Base-by-base conservation (phyloP, 2,329 filamentous ascomycete genomes). In the Aspergillus spinulosporus region DNA sequence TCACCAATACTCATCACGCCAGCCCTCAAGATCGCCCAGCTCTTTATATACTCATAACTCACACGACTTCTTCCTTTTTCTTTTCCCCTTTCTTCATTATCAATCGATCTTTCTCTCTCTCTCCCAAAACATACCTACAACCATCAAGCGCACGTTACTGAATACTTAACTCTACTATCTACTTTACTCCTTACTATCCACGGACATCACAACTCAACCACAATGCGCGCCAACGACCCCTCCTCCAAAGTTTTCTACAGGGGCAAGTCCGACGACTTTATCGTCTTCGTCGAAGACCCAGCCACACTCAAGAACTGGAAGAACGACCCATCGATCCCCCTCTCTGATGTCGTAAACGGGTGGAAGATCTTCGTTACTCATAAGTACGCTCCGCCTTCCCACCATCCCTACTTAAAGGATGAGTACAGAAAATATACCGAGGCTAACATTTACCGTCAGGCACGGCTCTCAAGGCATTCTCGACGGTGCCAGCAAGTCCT, bases 281-380 rank as follows among this genome's bases (percentile, higher is more conserved):
- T 88, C 66, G 78, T 89, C 76, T 85, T 72, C 57, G 66, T 72
- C 11, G 68, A 72, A 26, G 70, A 71, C 55, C 47, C 76, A 12
- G 72, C 89, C 59, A 80, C 82, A 48, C 86, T 90, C 68, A 80
- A 89, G 75, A 87, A 93, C 74, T 97, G 93, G 93, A 85, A 87
- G 80, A 78, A 72, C 4, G 93, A 97, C 80, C 86, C 84, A 71
- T 87, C 83, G 31, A 79, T 94, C 31, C 89, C 94, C 37, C 78
- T 97, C 47, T 83, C 89, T 1, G 87, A 97, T 68, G 92, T 99
- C 55, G 83, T 97, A 54, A 90, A 87, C 57, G 83, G 88, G 5
- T 97, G 90, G 82, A 90, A 96, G 82, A 82, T 99, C 70, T 96
- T 96, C 69, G 80, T 88, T 43, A 96, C 92, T 36, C 89, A 95